phyloP scores from a whole-genome alignment of 352 stramenopile species.

The Phytophthora hibernalis region DNA sequence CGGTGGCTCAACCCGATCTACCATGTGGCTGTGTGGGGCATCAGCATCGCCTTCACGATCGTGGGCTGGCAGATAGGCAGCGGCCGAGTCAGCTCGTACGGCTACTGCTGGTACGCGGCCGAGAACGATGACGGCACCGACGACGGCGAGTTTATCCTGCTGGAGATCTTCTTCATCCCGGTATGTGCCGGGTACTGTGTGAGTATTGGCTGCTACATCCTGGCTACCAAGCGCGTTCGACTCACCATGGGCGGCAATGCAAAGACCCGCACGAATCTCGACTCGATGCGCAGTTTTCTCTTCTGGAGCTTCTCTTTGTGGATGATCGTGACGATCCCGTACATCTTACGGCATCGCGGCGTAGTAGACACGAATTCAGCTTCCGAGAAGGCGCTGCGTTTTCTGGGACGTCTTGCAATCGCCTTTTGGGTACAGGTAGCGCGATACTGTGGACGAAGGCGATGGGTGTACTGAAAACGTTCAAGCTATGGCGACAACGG shows the following conservation, averaged over 20 bases:
- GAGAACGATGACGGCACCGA: conserved; percentile 35
- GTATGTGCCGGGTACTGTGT: conserved; percentile 66
- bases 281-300: conserved; percentile 81
- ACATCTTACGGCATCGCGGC: conserved; percentile 66
- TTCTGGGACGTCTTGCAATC: conserved; percentile 70
- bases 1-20: conserved; percentile 74
- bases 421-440: conserved; percentile 68
- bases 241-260: conserved; percentile 54
- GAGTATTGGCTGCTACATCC: conserved; percentile 76
- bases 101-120: conserved; percentile 84
- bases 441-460: conserved; percentile 77
- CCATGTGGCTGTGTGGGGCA: conserved; percentile 70
- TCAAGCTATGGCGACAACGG: conserved; percentile 75
- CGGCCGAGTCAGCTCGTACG: conserved; percentile 73
- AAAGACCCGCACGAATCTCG: conserved; percentile 72
- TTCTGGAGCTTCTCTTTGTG: conserved; percentile 79
- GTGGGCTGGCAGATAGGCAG: conserved; percentile 51
- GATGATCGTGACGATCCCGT: conserved; percentile 72
- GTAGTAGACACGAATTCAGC: conserved; percentile 61
- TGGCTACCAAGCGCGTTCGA: conserved; percentile 75
- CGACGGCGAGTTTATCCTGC: conserved; percentile 61
- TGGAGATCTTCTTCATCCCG: conserved; percentile 73
- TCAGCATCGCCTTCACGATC: conserved; percentile 60
- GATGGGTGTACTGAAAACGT: conserved; percentile 69
- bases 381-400: conserved; percentile 68